phyloP scores from a whole-genome alignment of 2,329 filamentous ascomycete genomes.

The Calonectria fujianensis region DNA sequence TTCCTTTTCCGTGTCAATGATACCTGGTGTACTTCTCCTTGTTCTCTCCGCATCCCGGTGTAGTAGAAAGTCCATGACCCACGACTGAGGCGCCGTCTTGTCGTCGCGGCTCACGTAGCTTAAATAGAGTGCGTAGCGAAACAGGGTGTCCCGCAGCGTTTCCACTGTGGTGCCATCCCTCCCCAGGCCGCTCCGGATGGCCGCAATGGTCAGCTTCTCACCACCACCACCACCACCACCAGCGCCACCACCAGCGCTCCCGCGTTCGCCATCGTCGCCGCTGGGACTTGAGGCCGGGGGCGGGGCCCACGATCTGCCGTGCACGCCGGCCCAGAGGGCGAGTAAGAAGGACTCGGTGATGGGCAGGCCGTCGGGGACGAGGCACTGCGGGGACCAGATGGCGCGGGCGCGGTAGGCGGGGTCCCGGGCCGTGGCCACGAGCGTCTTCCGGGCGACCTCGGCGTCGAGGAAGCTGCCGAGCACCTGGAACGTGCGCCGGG shows the following conservation, averaged over 20 bases:
- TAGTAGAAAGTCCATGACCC: conserved; percentile 55
- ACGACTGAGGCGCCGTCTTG: conserved; percentile 56
- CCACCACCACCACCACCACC: conserved; percentile 1
- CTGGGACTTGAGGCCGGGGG: background rate
- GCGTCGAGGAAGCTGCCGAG: conserved; percentile 58
- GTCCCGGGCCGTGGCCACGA: conserved; percentile 50
- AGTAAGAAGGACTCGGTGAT: conserved; percentile 58
- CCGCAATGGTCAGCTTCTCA: conserved; percentile 37
- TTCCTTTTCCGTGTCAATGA: conserved; percentile 4
- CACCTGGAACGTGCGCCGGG: conserved; percentile 52
- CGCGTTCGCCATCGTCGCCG: too few relatives aligned
- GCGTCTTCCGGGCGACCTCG: conserved; percentile 48
- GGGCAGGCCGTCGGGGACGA: conserved; percentile 56
- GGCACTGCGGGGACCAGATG: conserved; percentile 62
- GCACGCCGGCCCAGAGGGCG: conserved; percentile 56
- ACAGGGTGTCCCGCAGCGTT: conserved; percentile 54
- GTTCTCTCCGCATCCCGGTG: conserved; percentile 30
- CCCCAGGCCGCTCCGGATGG: conserved; percentile 49
- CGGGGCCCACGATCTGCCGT: conserved; percentile 51
- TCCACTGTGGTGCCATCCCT: conserved; percentile 51
- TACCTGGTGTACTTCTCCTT: background rate
- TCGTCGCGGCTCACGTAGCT: conserved; percentile 56
- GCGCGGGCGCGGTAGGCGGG: conserved; percentile 51
- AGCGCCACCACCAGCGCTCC: background rate
- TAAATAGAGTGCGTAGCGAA: conserved; percentile 60